phyloP scores from a whole-genome alignment of 176 grass and related monocot species.

The Phoenix roebelenii region DNA sequence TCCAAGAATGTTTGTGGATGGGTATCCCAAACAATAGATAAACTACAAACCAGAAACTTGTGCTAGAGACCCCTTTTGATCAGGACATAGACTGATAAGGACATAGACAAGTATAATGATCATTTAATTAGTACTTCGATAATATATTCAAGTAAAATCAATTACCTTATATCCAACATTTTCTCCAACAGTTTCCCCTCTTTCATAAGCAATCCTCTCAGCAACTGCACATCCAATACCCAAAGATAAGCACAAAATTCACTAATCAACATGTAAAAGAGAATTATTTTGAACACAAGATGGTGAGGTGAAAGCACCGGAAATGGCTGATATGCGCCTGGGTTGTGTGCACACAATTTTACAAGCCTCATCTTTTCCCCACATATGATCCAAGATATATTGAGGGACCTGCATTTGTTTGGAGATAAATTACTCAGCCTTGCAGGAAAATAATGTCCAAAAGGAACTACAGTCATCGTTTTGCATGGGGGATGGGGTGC shows the following conservation, averaged over 20 bases:
- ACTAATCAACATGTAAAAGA: too few species aligned
- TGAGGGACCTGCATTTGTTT: constrained; percentile 74
- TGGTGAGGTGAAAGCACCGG: constrained; percentile 37
- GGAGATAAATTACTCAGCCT: constrained; percentile 1
- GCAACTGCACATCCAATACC: constrained; percentile 44
- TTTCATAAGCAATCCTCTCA: constrained; percentile 87
- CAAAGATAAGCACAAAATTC: constrained; percentile 1
- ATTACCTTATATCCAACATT: constrained; percentile 96
- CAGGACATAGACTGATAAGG: too few species aligned
- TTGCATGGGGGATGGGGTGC: too few species aligned
- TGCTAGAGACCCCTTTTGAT: too few species aligned
- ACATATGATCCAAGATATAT: constrained; percentile 95
- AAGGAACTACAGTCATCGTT: too few species aligned
- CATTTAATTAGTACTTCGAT: too few species aligned
- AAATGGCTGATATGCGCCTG: constrained; percentile 89
- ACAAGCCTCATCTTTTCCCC: constrained; percentile 73
- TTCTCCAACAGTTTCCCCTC: constrained; percentile 80
- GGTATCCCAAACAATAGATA: too few species aligned
- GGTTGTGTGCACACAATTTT: constrained; percentile 97
- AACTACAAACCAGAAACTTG: too few species aligned
- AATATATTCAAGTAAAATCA: not conserved
- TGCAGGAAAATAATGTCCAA: not conserved
- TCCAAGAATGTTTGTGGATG: too few species aligned
- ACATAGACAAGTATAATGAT: too few species aligned
- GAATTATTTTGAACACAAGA: too few species aligned